Evolutionary conservation across 2,329 filamentous ascomycete genomes (phyloP), one percentile per base, ranked within the genome.

Genomic region (Sporothrix schenckii): DNA sequence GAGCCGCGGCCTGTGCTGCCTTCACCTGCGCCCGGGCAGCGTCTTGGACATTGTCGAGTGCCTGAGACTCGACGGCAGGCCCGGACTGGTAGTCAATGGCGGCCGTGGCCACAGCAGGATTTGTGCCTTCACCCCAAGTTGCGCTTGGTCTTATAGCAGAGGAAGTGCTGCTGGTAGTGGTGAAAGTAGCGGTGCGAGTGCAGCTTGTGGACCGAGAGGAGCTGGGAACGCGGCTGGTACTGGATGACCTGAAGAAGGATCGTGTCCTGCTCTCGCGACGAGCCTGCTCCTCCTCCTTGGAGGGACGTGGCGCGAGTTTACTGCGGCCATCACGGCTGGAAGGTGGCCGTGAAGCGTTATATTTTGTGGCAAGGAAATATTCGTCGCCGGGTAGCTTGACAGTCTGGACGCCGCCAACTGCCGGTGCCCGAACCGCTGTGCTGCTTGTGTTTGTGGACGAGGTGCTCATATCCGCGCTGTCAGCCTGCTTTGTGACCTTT

Each of bases 401-500:
- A 7, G 60, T 71, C 44, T 71, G 69, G 11, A 71, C 56, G 66
- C 66, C 58, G 30, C 58, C 52, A 7, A n/a, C 41, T 9, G 52
- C 70, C 4, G 63, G 68, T 56, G 68, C 66, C 1, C 60, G 67
- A 5, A 61, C 70, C 1, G 60, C 16, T 4, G 56, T 39, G 49
- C 21, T 13, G 3, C 50, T 34, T 3, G 24, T 34, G 13, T n/a
- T 49, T 13, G 24, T 49, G 6, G 44, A 14, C 50, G 44, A 16
- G 6, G 44, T 13, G 16, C 34, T 34, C 47, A 19, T n/a, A 47
- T 21, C 70, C 54, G 52, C 50, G n/a, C 11, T 19, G 24, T 71
- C 70, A 54, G 66, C 58, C 49, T 76, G 74, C 70, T 74, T 76
- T 39, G 72, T 50, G 61, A 77, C 68, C 67, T 80, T 80, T 44